Conservation (phyloP, 2,329 filamentous ascomycete species). For the Pseudogymnoascus sp. region DNA sequence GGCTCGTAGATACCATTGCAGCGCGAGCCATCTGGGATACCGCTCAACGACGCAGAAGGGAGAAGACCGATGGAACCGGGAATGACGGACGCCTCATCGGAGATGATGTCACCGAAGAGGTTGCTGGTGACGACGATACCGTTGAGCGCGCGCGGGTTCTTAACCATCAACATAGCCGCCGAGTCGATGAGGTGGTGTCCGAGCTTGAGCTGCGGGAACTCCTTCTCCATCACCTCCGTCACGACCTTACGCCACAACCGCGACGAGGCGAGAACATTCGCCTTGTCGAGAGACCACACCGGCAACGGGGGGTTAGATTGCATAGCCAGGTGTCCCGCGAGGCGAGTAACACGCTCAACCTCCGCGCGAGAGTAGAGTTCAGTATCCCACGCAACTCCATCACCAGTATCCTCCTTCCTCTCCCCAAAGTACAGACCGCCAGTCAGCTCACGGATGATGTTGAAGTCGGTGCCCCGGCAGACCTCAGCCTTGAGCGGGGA, state of each 20-base stretch:
- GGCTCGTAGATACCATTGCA: slow-evolving; percentile 97
- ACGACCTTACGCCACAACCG: slow-evolving; percentile 86
- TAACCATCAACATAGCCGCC: slow-evolving; percentile 97
- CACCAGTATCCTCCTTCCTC: slow-evolving; percentile 70
- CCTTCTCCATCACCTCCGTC: slow-evolving; percentile 73
- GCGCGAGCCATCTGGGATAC: slow-evolving; percentile 73
- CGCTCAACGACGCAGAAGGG: slow-evolving; percentile 80
- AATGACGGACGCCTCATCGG: slow-evolving; percentile 90
- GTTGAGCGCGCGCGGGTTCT: slow-evolving; percentile 82
- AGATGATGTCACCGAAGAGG: slow-evolving; percentile 92
- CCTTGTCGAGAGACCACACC: slow-evolving; percentile 89
- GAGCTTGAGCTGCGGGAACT: slow-evolving; percentile 81
- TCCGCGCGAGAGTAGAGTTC: slow-evolving; percentile 80
- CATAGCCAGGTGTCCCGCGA: slow-evolving; percentile 75
- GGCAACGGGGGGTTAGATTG: slow-evolving; percentile 68
- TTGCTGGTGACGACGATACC: slow-evolving; percentile 91
- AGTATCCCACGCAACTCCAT: slow-evolving; percentile 70
- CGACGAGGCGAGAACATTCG: slow-evolving; percentile 88
- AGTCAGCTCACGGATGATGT: slow-evolving; percentile 86
- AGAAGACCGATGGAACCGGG: slow-evolving; percentile 83
- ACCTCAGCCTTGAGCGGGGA: slow-evolving; percentile 84
- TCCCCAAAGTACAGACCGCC: slow-evolving; percentile 95
- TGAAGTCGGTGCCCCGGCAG: slow-evolving; percentile 83
- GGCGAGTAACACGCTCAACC: slow-evolving; percentile 79
- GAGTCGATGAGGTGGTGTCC: slow-evolving; percentile 90